Evolutionary conservation across 208 protist species (phyloP), one percentile per base, ranked within the genome.

Genomic region (Trypanosoma melophagium): DNA sequence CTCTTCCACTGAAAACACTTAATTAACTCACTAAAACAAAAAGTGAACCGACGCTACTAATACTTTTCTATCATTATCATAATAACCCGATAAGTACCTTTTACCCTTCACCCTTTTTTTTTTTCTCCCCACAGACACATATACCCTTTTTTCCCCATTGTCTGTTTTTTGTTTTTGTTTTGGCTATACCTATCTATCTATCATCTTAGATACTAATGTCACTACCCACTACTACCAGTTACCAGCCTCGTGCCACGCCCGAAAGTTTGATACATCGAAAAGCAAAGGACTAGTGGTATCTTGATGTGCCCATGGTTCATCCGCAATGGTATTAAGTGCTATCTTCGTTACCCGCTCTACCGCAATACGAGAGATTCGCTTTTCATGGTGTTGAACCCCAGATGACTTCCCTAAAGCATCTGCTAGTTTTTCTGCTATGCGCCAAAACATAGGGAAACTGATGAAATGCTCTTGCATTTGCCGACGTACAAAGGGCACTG

Each of bases 311-410:
- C 91, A 96, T 19, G 88, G 86, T 73, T 96, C 80, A 55, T 91
- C 83, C 2, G 80, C 87, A 59, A 96, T 83, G 22, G 91, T 96
- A 72, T 96, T 87, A 13, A 94, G 76, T 81, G 89, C 83, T 38
- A 94, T 75, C 66, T 94, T 96, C 22, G 91, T 94, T 55, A 96
- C 83, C 3, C 86, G 86, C 81, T 96, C 91, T 54, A 90, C 74
- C 22, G 65, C 83, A n/a, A 82, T 60, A 22, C 85, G 76, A 8
- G 81, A 79, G 0, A 74, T 63, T 50, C 80, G 84, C 25, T 69
- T 73, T 73, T 87, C 85, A 55, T 93, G 83, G 38, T 50, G 60
- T 5, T 71, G 75, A 44, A 66, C 62, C n/a, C 64, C 42, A 42
- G 81, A 76, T 10, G 70, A 65, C 7, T 41, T 52, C 19, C 79